Evolutionary conservation across 139 green algal genomes (phyloP).

Genomic region (Chlorella sp.): DNA sequence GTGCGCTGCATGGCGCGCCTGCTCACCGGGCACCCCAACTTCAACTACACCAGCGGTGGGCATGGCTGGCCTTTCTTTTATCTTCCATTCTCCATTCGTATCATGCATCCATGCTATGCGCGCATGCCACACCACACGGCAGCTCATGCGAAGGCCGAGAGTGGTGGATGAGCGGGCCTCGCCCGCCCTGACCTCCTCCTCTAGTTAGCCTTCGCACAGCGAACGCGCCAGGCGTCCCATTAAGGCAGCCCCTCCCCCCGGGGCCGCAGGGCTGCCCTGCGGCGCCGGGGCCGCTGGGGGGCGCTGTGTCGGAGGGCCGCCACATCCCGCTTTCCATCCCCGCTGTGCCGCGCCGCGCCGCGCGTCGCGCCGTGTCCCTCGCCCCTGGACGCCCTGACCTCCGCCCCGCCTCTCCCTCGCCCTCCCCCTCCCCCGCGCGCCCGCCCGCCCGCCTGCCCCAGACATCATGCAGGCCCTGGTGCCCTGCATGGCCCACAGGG

Average conservation of each 20-base stretch:
- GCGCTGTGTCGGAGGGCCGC: conserved; percentile 40
- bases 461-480: conserved; percentile 82
- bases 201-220: conserved; percentile 45
- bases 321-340: conserved; percentile 14
- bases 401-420: not conserved
- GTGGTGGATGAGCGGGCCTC: conserved; percentile 30
- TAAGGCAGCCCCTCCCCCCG: conserved; percentile 28
- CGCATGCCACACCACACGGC: conserved; percentile 79
- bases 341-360: too few relatives aligned
- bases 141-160: conserved; percentile 66
- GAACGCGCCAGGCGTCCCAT: conserved; percentile 34
- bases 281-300: not conserved
- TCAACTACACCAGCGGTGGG: conserved; percentile 28
- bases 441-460: not conserved
- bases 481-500: conserved; percentile 56
- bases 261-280: too few relatives aligned
- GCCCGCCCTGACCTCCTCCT: conserved; percentile 36
- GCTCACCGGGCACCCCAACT: not conserved
- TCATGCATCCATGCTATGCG: too few relatives aligned
- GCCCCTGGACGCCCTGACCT: not conserved
- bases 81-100: too few relatives aligned
- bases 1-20: not conserved
- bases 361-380: not conserved
- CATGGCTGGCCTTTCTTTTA: conserved; percentile 75
- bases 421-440: not conserved